Evolutionary conservation across 495 filamentous ascomycete species (phyloP), one percentile per base, ranked within the genome.

Genomic region (Podospora bellae-mahoneyi): DNA sequence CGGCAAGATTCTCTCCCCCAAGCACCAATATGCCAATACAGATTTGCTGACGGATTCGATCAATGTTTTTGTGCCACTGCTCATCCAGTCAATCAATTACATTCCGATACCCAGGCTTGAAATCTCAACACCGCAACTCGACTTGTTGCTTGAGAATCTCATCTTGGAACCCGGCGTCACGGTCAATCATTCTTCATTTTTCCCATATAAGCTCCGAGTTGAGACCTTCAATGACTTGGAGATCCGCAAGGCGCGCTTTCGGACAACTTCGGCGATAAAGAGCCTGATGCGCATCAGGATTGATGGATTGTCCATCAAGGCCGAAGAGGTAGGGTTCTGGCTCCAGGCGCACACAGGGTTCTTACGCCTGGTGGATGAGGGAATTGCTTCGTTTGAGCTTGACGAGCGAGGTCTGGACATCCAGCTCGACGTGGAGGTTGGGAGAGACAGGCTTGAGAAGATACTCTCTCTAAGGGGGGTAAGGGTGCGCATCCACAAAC

Each of bases 371-470:
- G 86, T 84, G 34, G 92, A 96, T 73, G 86, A 93, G 74, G 94
- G 94, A 23, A 91, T 97, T 44, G 91, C 90, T 32, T 91, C 88
- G 62, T 92, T 97, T 77, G 85, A 84, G 28, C 87, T 98, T 9
- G 94, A 97, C 77, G 87, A 91, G 62, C 84, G 91, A 5, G 94
- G 94, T 1, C 87, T 97, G 62, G 94, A 98, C 74, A 87, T 98
- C 64, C 85, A 91, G 28, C 77, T 97, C 4, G 91, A 94, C 69
- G 79, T 97, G 4, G 92, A 96, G 70, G 84, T 98, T 53, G 89
- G 88, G 54, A 86, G 87, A 48, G 88, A 91, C 68, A 80, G 84
- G 5, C 74, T 94, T 0, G 92, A 96, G 68, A 87, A 93, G 66
- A 91, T 97, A 53, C 85, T 97, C 58, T 89, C 90, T 0, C 87